Evolutionary conservation across 345 rosid genomes (phyloP).

Genomic region (Nasturtium officinale): DNA sequence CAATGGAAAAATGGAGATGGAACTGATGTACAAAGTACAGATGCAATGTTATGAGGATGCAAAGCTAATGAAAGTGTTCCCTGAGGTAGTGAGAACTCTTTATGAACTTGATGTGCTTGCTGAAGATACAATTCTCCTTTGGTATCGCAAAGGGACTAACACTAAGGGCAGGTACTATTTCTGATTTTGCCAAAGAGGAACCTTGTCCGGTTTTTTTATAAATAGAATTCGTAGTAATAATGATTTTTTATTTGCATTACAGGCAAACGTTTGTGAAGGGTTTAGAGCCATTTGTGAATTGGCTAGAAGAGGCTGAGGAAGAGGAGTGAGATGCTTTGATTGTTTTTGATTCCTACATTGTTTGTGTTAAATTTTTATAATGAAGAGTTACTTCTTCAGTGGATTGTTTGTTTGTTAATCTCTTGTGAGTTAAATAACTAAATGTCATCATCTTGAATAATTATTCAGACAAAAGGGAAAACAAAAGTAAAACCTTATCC

Average conservation of each 20-base stretch:
- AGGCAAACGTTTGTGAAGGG: conserved; percentile 93
- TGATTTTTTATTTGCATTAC: conserved; percentile 13
- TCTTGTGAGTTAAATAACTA: not conserved
- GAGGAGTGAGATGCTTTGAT: conserved; percentile 56
- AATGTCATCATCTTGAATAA: not conserved
- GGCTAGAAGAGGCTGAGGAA: conserved; percentile 98
- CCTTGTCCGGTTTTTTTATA: too few species aligned
- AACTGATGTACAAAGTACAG: conserved; percentile 90
- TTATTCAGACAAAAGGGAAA: not conserved
- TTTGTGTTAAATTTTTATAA: not conserved
- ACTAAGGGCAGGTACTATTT: conserved; percentile 78
- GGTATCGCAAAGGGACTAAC: conserved; percentile 92
- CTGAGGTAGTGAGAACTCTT: conserved; percentile 78
- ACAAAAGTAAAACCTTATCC: conserved; percentile 29
- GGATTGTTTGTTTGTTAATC: conserved; percentile 15
- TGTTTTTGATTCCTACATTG: conserved; percentile 13
- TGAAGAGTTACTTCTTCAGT: not conserved
- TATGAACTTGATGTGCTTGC: conserved; percentile 95
- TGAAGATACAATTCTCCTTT: conserved; percentile 85
- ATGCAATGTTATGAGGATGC: conserved; percentile 98
- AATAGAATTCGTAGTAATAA: not conserved
- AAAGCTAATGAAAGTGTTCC: conserved; percentile 94
- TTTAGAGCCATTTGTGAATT: conserved; percentile 77
- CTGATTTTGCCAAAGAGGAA: not conserved
- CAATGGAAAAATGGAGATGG: conserved; percentile 87